Evolutionary conservation across 371 early-diverging fungal species (phyloP).

Genomic region (Rhizopus arrhizus): DNA sequence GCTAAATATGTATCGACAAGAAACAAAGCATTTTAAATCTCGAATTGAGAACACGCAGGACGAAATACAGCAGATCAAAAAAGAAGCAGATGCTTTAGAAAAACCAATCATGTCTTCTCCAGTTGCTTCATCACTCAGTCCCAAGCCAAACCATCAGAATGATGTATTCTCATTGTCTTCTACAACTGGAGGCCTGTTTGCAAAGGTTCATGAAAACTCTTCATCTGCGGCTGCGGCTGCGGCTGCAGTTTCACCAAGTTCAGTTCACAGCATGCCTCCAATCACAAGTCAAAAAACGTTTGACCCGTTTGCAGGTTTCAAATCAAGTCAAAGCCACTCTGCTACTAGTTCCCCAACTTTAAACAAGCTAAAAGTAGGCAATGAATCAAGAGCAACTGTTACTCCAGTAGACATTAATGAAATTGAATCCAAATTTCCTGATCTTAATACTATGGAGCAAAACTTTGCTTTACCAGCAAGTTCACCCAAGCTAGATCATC

Average conservation of each 20-base stretch:
- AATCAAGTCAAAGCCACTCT: constrained; percentile 11
- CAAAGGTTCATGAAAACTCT: constrained; percentile 9
- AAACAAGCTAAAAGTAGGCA: constrained; percentile 35
- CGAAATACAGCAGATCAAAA: constrained; percentile 22
- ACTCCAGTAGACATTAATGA: constrained; percentile 40
- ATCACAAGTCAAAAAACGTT: constrained; percentile 17
- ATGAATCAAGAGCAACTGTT: constrained; percentile 14
- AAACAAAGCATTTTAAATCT: constrained; percentile 35
- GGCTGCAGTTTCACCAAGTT: constrained; percentile 7
- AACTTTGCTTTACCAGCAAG: constrained; percentile 22
- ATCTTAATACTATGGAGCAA: constrained; percentile 48
- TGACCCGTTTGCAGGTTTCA: constrained; percentile 48
- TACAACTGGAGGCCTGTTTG: constrained; percentile 26
- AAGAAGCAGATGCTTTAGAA: constrained; percentile 29
- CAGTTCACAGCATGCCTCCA: neutral
- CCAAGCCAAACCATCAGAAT: constrained; percentile 7
- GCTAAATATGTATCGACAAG: constrained; percentile 41
- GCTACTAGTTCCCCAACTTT: constrained; percentile 32
- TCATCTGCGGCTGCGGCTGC: neutral
- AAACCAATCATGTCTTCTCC: constrained; percentile 2
- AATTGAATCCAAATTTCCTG: constrained; percentile 53
- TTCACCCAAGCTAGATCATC: neutral
- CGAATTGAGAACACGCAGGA: constrained; percentile 34
- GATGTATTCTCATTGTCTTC: constrained; percentile 31
- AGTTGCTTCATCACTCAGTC: neutral